Evolutionary conservation across 2,329 filamentous ascomycete species (phyloP).

Genomic region (Trichoderma gracile): DNA sequence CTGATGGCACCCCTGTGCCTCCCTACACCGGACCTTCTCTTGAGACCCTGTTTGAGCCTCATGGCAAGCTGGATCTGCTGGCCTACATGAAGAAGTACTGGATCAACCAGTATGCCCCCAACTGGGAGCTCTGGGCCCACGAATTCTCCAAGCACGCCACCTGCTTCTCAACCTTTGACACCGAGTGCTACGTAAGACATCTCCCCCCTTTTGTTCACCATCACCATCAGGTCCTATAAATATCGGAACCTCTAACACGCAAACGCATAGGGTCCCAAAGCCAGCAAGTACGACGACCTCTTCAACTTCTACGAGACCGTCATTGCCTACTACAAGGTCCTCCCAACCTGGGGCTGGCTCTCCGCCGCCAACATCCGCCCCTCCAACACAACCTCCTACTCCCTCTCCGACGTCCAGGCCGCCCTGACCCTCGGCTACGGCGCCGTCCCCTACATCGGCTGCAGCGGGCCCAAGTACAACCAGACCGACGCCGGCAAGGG

Average conservation of each 20-base stretch:
- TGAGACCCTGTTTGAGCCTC: slow-evolving; percentile 57
- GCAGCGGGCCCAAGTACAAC: slow-evolving; percentile 61
- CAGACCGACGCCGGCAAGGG: slow-evolving; percentile 58
- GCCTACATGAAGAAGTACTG: slow-evolving; percentile 67
- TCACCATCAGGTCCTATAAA: background rate
- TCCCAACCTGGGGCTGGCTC: slow-evolving; percentile 65
- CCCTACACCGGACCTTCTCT: slow-evolving; percentile 60
- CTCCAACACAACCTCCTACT: slow-evolving; percentile 59
- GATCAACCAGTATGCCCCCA: slow-evolving; percentile 58
- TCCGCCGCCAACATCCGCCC: slow-evolving; percentile 54
- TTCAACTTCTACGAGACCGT: slow-evolving; percentile 64
- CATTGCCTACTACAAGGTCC: slow-evolving; percentile 56
- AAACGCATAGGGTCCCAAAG: slow-evolving; percentile 48
- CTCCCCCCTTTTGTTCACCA: background rate
- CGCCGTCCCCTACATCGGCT: slow-evolving; percentile 61
- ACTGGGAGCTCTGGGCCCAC: slow-evolving; percentile 64
- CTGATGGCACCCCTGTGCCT: slow-evolving; percentile 54
- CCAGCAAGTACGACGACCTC: slow-evolving; percentile 58
- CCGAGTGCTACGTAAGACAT: slow-evolving; percentile 56
- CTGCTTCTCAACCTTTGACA: slow-evolving; percentile 66
- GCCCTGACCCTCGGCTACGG: slow-evolving; percentile 54
- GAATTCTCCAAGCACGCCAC: slow-evolving; percentile 69
- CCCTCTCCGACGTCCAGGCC: slow-evolving; percentile 52
- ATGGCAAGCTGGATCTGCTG: slow-evolving; percentile 61
- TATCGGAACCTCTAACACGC: background rate